A percentile compares a stretch with the other conserved stretches of the same genome.
Evolutionary conservation across 345 rosid species (phyloP).

Genomic region (Cardamine resedifolia): DNA sequence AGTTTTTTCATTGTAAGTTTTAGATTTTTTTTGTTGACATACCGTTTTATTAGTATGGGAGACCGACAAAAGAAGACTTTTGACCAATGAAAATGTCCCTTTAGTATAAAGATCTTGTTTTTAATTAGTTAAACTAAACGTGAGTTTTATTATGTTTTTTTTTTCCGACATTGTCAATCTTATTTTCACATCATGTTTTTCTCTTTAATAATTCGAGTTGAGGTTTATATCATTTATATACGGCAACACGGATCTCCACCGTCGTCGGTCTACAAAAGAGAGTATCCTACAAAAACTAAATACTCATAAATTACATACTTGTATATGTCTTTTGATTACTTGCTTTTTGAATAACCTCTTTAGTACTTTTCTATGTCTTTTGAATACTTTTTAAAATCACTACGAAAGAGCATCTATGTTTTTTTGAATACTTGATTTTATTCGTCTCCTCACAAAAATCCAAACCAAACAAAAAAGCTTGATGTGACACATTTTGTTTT

Average conservation of each 20-base stretch:
- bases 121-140: neutral
- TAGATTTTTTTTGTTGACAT: neutral
- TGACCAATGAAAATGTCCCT: neutral
- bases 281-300: neutral
- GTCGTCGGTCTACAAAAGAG: constrained; percentile 5
- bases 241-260: constrained; percentile 15
- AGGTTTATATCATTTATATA: neutral
- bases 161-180: neutral
- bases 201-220: neutral
- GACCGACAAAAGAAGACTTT: neutral
- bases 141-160: neutral
- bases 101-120: neutral
- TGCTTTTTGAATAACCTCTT: neutral
- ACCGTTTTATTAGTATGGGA: neutral
- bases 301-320: neutral
- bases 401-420: neutral
- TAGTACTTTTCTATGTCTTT: neutral
- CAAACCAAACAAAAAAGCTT: constrained; percentile 31
- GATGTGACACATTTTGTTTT: constrained; percentile 38
- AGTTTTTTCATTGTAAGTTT: neutral
- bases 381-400: neutral
- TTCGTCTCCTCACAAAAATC: constrained; percentile 11
- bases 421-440: constrained; percentile 1
- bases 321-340: neutral
- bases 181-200: neutral